A percentile compares a stretch with the other conserved stretches of the same genome.
These are phyloP conservation scores for Theobroma cacao DNA, from an alignment of 345 rosid species.

Conservation along the genomic window DNA sequence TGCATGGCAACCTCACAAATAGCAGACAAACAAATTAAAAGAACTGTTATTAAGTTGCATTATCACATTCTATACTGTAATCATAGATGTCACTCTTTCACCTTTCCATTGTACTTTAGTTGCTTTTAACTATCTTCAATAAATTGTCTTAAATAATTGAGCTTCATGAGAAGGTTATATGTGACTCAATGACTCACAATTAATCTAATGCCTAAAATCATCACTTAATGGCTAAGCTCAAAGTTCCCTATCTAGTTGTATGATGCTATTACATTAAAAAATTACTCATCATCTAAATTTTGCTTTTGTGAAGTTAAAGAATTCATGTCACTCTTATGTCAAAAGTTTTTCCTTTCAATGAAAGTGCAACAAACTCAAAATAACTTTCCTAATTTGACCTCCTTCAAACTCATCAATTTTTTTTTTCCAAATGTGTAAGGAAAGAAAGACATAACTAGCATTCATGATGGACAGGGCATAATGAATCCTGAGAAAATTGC, in stretches of 20 bases:
- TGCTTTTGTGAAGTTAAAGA: background rate
- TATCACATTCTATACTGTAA: background rate
- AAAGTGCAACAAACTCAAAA: background rate
- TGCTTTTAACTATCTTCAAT: no score
- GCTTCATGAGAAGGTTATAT: background rate
- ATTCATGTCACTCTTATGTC: background rate
- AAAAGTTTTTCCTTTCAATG: background rate
- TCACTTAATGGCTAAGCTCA: background rate
- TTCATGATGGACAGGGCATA: background rate
- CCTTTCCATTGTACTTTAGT: background rate
- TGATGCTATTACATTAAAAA: background rate
- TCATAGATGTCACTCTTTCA: background rate
- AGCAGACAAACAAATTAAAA: background rate
- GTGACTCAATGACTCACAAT: background rate
- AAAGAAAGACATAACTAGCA: background rate
- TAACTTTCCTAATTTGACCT: background rate
- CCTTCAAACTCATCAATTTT: background rate
- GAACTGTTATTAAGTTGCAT: background rate
- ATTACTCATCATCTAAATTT: background rate
- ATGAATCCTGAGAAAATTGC: background rate
- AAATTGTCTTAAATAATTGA: no score
- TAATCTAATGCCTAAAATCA: background rate
- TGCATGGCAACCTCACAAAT: background rate
- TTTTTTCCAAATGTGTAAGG: background rate
- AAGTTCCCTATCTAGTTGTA: background rate